Base-by-base conservation (phyloP, 805 yeast species). In the Grigorovia humatica region DNA sequence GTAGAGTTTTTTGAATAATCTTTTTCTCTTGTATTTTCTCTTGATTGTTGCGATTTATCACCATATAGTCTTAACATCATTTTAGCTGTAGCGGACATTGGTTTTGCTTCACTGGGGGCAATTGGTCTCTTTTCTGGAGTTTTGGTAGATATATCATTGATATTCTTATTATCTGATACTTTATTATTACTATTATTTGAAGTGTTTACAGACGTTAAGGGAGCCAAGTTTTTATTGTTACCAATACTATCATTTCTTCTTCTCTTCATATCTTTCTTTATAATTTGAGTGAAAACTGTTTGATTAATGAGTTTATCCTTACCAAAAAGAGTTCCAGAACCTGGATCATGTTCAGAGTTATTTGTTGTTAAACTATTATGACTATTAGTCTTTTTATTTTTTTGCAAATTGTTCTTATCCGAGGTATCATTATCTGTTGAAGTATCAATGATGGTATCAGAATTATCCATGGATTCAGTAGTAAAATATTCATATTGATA, bases 211-310 rank as follows among this genome's bases (percentile, higher is more conserved):
- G 38, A 32, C 4, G 38, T 23, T 23, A 23, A 32, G 8, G 38
- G 15, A 13, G 38, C 11, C 11, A 32, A 11, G 15, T 32, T 13
- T 32, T 32, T 32, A 8, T 32, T 13, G 15, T 32, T 35, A 38
- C 55, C 41, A 27, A 45, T 44, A 4, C 56, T 49, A 44, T 54
- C 54, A 42, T 43, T 52, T 46, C 65, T 54, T 46, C 59, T 61
- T 46, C 64, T 46, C 42, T 60, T 59, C 60, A 59, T 55, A 43
- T 59, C 65, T 23, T 56, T 56, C 49, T 56, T 60, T 11, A 61
- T 23, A 19, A 52, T 59, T 32, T 56, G 54, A 19, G 58, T 56
- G 18, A 60, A 49, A 12, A 55, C 46, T 1, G 61, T 47, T 45
- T 57, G 59, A 42, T 59, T 60, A 17, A 60, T 43, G 11, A 60